Conservation (phyloP, 345 rosid species). For the Brassica napus region DNA sequence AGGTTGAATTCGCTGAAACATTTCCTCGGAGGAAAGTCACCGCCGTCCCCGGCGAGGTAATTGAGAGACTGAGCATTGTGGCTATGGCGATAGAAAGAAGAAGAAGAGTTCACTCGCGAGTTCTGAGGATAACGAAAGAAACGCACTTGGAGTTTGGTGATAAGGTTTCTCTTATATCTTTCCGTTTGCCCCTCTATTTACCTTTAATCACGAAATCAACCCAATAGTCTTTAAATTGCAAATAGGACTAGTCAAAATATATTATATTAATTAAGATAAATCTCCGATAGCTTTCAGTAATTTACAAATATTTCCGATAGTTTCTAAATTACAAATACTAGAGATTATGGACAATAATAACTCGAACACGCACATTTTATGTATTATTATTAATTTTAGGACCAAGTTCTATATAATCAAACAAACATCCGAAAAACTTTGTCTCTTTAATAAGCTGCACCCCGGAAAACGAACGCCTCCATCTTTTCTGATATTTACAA, state of each 20-base stretch:
- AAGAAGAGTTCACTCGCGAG: slow-evolving; percentile 1
- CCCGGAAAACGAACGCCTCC: background rate
- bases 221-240: background rate
- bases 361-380: background rate
- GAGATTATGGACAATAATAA: background rate
- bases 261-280: background rate
- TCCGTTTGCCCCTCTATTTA: background rate
- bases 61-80: slow-evolving; percentile 61
- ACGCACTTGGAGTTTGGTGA: background rate
- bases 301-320: background rate
- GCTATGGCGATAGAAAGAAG: slow-evolving; percentile 21
- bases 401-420: slow-evolving; percentile 29
- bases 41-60: slow-evolving; percentile 47
- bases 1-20: slow-evolving; percentile 16
- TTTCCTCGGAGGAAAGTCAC: slow-evolving; percentile 40
- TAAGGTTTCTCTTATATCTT: slow-evolving; percentile 36
- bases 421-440: slow-evolving; percentile 32
- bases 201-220: background rate
- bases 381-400: background rate
- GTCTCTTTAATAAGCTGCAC: slow-evolving; percentile 20
- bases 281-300: background rate
- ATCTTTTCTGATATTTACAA: slow-evolving; percentile 35
- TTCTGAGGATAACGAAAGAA: slow-evolving; percentile 26
- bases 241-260: background rate
- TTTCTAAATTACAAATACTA: background rate